phyloP scores from a whole-genome alignment of 345 rosid species.

The Gossypium arboreum region DNA sequence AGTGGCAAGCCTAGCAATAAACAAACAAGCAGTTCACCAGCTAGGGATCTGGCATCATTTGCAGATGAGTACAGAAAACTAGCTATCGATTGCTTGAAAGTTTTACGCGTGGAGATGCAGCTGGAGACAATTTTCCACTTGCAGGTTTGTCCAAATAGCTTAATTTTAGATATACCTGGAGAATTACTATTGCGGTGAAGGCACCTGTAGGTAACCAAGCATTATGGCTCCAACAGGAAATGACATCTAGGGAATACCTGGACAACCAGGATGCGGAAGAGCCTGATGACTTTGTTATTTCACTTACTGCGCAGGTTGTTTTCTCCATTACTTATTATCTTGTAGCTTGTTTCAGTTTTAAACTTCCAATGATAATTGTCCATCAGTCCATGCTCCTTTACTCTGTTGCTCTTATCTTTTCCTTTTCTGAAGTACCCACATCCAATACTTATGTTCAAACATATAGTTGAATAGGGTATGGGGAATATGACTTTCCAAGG shows the following conservation, averaged over 20 bases:
- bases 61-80: slow-evolving; percentile 92
- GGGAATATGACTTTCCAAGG: background rate
- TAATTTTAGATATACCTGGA: background rate
- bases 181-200: slow-evolving; percentile 10
- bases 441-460: background rate
- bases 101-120: slow-evolving; percentile 95
- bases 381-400: background rate
- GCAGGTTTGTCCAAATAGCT: slow-evolving; percentile 55
- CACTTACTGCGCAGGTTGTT: slow-evolving; percentile 86
- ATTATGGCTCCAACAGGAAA: slow-evolving; percentile 60
- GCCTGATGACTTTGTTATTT: slow-evolving; percentile 90
- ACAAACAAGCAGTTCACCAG: slow-evolving; percentile 35
- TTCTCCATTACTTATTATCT: background rate
- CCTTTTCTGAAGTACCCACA: background rate
- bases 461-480: background rate
- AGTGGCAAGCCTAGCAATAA: slow-evolving; percentile 36
- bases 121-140: slow-evolving; percentile 88
- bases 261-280: slow-evolving; percentile 98
- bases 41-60: slow-evolving; percentile 69
- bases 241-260: slow-evolving; percentile 77
- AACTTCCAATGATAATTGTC: background rate
- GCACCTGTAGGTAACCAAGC: slow-evolving; percentile 22
- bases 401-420: background rate
- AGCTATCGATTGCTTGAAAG: slow-evolving; percentile 92
- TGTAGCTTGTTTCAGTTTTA: background rate